Evolutionary conservation across 345 rosid genomes (phyloP), one percentile per base, ranked within the genome.

Genomic region (Linum lewisii): DNA sequence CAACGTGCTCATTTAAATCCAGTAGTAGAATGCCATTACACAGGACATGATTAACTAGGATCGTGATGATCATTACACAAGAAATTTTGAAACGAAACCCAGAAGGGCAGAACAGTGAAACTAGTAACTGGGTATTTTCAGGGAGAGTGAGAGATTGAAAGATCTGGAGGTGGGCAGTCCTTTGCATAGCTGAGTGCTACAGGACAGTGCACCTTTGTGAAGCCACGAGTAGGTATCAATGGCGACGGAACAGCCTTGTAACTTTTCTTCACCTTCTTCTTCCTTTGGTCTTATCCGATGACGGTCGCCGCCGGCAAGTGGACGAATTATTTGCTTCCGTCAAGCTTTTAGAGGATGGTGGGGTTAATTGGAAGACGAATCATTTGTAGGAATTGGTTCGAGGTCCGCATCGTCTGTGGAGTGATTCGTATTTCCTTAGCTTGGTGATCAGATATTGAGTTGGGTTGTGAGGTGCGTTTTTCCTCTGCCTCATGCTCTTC

Each of bases 211-310:
- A 3, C 92, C 88, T 67, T 79, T 85, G 74, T 85, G 92, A 57
- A 93, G 90, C 99, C 97, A 93, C 24, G 97, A 93, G 62, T 89
- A 93, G 51, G 97, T 84, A 65, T 93, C 99, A 26, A 93, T 79
- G 37, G 99, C 99, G 53, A 87, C 99, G 26, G 50, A 56, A 64
- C 82, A 85, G 54, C 91, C 97, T 55, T 86, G 76, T 56, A 93
- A 81, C 92, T 82, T 85, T 42, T 49, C 22, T 54, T n/a, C 29
- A 29, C 14, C 10, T 21, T 11, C 16, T 15, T 4, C 47, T 58
- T 0, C 49, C 32, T 22, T 1, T 25, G 51, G 19, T n/a, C 36
- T 57, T 57, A 24, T 24, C 59, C 59, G 5, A 19, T 51, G 34
- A 29, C 2, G 34, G n/a, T 20, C 59, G 5, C 59, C 59, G 24